Base-by-base conservation (phyloP, 257 asterid genomes). In the Petunia axillaris region DNA sequence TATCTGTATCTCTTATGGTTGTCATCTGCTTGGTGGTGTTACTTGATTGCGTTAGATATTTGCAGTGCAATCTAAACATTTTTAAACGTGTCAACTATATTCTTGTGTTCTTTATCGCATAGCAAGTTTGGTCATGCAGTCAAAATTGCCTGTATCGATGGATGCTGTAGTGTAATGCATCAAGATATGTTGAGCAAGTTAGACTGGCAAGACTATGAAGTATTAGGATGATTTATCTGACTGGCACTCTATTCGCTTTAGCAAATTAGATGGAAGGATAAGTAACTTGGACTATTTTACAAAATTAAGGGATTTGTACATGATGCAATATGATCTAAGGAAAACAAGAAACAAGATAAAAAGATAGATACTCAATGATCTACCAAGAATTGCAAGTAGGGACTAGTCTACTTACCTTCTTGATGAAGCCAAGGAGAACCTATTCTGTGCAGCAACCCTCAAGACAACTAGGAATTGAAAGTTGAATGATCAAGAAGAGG, bases 1-100 rank as follows among this genome's bases (percentile, higher is more conserved):
- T 16, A 16, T 65, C 41, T 75, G 79, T 67, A 80, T 38, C 64
- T 57, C 1, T 64, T 38, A 36, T 57, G 67, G 1, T 58, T 66
- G 40, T 35, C 64, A 16, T 53, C 8, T 41, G 62, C 84, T 10
- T 35, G 36, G 13, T 50, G 8, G 48, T 73, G 11, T 73, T 6
- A 50, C 62, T 35, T 73, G 46, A 73, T 48, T 73, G 62, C 14
- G 60, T 35, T 5, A 55, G 36, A 36, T 48, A 71, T 57, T 71
- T 2, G 77, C 25, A 11, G 62, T 71, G 77, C 35, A 11, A 48
- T 71, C 62, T 35, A 71, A 71, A 73, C 39, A 10, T 50, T 0
- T 71, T 35, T 0, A 73, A 9, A 59, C 1, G 39, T 6, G 13
- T 7, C 0, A 1, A 5, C 4, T 70, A 46, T 16, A 44, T 70